A percentile compares a stretch with the other conserved stretches of the same genome.
Conservation (phyloP, 2,329 filamentous ascomycete genomes). For the Arthroderma sp. region DNA sequence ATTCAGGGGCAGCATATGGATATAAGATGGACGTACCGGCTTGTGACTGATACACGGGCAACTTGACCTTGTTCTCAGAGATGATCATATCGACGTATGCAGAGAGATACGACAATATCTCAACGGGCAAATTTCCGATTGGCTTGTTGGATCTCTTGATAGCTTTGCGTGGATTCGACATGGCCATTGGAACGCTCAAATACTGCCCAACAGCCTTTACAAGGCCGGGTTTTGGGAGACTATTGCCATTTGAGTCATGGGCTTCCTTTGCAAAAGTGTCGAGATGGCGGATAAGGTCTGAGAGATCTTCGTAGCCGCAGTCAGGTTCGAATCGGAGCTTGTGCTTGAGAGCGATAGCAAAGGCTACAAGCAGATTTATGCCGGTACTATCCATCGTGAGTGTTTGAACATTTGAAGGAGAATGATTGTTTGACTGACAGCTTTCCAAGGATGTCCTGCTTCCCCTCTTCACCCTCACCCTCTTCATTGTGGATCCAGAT, state of each 20-base stretch:
- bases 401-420: not conserved
- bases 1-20: constrained; percentile 1
- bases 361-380: constrained; percentile 66
- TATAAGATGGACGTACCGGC: constrained; percentile 14
- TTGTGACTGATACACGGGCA: constrained; percentile 11
- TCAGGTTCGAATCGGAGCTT: constrained; percentile 74
- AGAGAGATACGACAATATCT: constrained; percentile 62
- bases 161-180: constrained; percentile 63
- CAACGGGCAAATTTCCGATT: constrained; percentile 69
- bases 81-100: constrained; percentile 52
- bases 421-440: constrained; percentile 26
- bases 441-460: constrained; percentile 58
- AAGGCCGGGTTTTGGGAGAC: constrained; percentile 33
- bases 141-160: constrained; percentile 61
- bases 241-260: constrained; percentile 28
- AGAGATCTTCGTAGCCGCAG: constrained; percentile 60
- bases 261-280: constrained; percentile 59
- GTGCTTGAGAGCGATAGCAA: constrained; percentile 67
- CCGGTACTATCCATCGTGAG: constrained; percentile 35
- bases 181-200: constrained; percentile 62
- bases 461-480: constrained; percentile 43
- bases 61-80: constrained; percentile 20
- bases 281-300: constrained; percentile 56
- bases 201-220: constrained; percentile 59
- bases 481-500: constrained; percentile 70